Evolutionary conservation across 805 yeast species (phyloP).

Genomic region (Candida chauliodis): DNA sequence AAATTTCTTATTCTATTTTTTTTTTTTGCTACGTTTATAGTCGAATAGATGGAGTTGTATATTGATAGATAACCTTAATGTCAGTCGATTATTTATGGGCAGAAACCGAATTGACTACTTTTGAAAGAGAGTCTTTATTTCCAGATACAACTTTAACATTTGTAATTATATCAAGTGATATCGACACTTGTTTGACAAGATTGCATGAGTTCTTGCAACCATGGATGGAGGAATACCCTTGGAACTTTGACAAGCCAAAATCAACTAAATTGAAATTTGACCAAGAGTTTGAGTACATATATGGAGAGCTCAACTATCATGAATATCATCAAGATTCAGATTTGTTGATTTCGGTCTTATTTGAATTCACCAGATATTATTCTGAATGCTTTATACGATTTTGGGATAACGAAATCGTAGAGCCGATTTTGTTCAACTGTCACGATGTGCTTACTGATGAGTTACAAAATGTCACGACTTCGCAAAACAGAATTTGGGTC

Average conservation of each 20-base stretch:
- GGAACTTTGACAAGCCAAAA: constrained; percentile 13
- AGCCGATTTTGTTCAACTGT: constrained; percentile 49
- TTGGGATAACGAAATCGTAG: constrained; percentile 52
- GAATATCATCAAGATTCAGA: constrained; percentile 43
- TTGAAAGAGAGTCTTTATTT: constrained; percentile 9
- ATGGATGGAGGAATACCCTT: constrained; percentile 20
- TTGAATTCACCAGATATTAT: constrained; percentile 26
- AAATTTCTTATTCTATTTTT: too few relatives aligned
- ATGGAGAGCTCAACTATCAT: constrained; percentile 43
- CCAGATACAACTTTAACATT: constrained; percentile 9
- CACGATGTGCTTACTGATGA: constrained; percentile 46
- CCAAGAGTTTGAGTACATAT: constrained; percentile 20
- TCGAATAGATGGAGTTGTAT: not conserved
- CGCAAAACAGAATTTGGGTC: constrained; percentile 54
- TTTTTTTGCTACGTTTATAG: not conserved
- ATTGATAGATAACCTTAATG: constrained; percentile 2
- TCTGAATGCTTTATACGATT: constrained; percentile 38
- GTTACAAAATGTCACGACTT: constrained; percentile 39
- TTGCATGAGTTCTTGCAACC: constrained; percentile 14
- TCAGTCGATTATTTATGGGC: constrained; percentile 14
- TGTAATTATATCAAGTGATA: constrained; percentile 6
- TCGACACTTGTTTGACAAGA: not conserved
- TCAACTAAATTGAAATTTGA: not conserved
- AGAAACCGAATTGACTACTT: constrained; percentile 7
- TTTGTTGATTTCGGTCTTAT: constrained; percentile 39